Conservation (phyloP, 495 filamentous ascomycete species). For the Amphirosellinia nigrospora region DNA sequence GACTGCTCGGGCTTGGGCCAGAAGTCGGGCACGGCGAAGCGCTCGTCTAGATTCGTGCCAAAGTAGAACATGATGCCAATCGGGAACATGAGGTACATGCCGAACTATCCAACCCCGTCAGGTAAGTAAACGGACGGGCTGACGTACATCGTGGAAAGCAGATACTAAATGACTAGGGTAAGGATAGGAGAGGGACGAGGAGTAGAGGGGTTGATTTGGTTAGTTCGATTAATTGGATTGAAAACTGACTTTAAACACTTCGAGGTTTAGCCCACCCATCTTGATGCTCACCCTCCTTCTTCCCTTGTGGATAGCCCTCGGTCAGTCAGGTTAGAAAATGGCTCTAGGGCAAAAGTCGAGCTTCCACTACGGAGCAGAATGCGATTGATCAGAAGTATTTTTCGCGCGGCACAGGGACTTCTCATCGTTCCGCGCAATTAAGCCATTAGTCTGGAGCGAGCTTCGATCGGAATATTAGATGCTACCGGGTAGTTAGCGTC, state of each 20-base stretch:
- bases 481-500: too few species aligned
- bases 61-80: constrained; percentile 99
- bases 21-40: constrained; percentile 87
- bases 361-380: not conserved
- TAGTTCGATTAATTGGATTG: not conserved
- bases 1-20: constrained; percentile 89
- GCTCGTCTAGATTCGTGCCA: constrained; percentile 94
- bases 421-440: too few species aligned
- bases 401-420: not conserved
- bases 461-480: too few species aligned
- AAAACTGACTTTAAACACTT: constrained; percentile 85
- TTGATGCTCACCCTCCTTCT: constrained; percentile 32
- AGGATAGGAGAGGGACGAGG: constrained; percentile 21
- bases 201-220: constrained; percentile 1
- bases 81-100: constrained; percentile 97
- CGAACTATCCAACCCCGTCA: constrained; percentile 71
- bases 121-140: not conserved
- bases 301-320: not conserved
- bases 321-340: not conserved
- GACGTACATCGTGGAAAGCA: not conserved
- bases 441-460: too few species aligned
- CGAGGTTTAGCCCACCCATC: constrained; percentile 88
- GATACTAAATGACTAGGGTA: not conserved
- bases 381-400: not conserved
- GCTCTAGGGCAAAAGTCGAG: not conserved